Evolutionary conservation across 2,329 filamentous ascomycete species (phyloP).

Genomic region (Exophiala alcalophila): DNA sequence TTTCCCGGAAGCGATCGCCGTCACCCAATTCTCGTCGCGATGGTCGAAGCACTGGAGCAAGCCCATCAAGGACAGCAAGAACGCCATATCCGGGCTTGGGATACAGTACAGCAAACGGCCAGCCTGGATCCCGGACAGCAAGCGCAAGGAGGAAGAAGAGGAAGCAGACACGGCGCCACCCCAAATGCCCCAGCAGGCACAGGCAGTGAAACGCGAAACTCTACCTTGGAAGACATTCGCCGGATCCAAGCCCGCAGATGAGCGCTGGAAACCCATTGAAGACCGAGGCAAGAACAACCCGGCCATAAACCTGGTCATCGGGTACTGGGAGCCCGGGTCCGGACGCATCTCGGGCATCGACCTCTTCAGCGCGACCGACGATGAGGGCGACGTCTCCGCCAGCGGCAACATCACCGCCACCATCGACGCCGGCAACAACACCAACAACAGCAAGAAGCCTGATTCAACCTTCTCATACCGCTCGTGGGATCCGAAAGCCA

Average conservation of each 20-base stretch:
- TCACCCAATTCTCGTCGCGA: neutral
- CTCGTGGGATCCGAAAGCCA: slow-evolving; percentile 3
- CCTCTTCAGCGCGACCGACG: slow-evolving; percentile 1
- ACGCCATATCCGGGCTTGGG: slow-evolving; percentile 7
- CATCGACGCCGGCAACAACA: neutral
- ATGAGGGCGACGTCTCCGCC: no score
- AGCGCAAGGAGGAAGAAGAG: slow-evolving; percentile 1
- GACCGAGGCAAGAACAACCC: slow-evolving; percentile 1
- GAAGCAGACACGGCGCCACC: no score
- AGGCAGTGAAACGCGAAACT: neutral
- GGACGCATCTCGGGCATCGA: slow-evolving; percentile 3
- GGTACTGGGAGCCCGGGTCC: slow-evolving; percentile 2
- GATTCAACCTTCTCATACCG: slow-evolving; percentile 4
- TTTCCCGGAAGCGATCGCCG: slow-evolving; percentile 4
- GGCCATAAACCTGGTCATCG: slow-evolving; percentile 2
- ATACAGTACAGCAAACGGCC: slow-evolving; percentile 3
- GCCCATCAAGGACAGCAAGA: slow-evolving; percentile 2
- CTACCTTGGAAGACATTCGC: slow-evolving; percentile 4
- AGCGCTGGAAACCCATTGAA: slow-evolving; percentile 7
- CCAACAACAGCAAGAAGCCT: neutral
- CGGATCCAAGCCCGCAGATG: neutral
- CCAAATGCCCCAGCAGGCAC: neutral
- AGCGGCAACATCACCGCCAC: neutral
- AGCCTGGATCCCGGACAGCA: neutral
- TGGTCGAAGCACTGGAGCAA: slow-evolving; percentile 4